Base-by-base conservation (phyloP, 108 stramenopile species). In the Cyclostephanos invisitatus region DNA sequence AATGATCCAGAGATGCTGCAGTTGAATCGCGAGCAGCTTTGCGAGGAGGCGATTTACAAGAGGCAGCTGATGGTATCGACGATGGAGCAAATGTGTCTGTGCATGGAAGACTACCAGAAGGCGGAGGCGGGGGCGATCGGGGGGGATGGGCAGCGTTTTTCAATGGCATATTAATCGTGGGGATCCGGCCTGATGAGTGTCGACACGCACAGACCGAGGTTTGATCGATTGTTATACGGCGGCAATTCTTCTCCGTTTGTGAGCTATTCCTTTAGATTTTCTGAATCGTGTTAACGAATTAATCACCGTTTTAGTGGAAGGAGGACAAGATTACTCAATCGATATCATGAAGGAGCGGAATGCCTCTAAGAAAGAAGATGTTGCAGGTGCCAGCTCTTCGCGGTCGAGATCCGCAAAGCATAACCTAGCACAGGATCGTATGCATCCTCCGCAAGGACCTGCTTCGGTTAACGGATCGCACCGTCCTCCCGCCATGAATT, bases 401-500 rank as follows among this genome's bases (percentile, higher is more conserved):
- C n/a, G n/a, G n/a, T n/a, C n/a, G n/a, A n/a, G n/a, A n/a, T n/a
- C n/a, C n/a, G n/a, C n/a, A n/a, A n/a, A n/a, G n/a, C n/a, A n/a
- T n/a, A n/a, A n/a, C n/a, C n/a, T n/a, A n/a, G n/a, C n/a, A n/a
- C n/a, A n/a, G n/a, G n/a, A n/a, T n/a, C 71, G 20, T 87, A 62
- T 24, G 63, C 21, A 18, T 54, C 49, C n/a, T 72, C 65, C 17
- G 81, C 86, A 1, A 63, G 42, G 38, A 32, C 72, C 17, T 88
- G 51, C 74, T 9, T 70, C 67, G 22, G 62, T 35, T 57, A 68
- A 77, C 47, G 78, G 76, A 75, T 86, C 84, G 32, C 84, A 86
- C 66, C 37, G 47, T 27, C 25, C 53, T 15, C 87, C 89, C 1
- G 84, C 62, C 77, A 87, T 72, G 72, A 90, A 83, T 27, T 50